phyloP scores from a whole-genome alignment of 441 rosid genomes.

The Pelargonium citronellum region DNA sequence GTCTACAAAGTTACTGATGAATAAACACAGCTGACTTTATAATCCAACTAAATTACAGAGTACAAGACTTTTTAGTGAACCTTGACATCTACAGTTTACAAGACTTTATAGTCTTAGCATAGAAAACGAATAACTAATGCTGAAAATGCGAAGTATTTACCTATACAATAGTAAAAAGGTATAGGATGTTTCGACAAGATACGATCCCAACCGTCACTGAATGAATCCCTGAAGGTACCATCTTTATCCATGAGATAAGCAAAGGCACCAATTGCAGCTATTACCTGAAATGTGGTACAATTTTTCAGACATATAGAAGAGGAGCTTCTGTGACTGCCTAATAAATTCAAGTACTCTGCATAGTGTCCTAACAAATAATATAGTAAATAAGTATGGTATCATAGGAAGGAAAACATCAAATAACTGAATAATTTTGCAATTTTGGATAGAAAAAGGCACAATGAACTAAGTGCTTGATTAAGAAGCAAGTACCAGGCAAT shows the following conservation, averaged over 20 bases:
- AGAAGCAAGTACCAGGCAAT: background rate
- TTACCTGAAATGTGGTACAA: slow-evolving; percentile 36
- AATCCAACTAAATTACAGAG: background rate
- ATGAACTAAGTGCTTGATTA: background rate
- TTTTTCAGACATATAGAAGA: background rate
- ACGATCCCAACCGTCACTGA: slow-evolving; percentile 95
- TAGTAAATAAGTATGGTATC: no score
- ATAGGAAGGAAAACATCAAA: background rate
- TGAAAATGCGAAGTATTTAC: slow-evolving; percentile 28
- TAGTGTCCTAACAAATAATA: no score
- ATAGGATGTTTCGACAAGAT: slow-evolving; percentile 87
- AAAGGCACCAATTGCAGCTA: slow-evolving; percentile 69
- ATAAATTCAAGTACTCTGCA: background rate
- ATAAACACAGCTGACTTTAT: background rate
- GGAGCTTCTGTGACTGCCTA: background rate
- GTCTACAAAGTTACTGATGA: background rate
- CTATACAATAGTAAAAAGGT: slow-evolving; percentile 92
- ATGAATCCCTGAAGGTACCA: slow-evolving; percentile 83
- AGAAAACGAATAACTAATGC: background rate
- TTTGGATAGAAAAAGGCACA: no score
- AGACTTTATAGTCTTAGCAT: background rate
- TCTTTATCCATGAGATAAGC: slow-evolving; percentile 91
- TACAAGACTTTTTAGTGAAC: background rate
- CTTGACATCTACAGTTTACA: background rate
- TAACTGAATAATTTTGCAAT: no score